Conservation (phyloP, 768 basidiomycete species). For the Podaxis sp. region DNA sequence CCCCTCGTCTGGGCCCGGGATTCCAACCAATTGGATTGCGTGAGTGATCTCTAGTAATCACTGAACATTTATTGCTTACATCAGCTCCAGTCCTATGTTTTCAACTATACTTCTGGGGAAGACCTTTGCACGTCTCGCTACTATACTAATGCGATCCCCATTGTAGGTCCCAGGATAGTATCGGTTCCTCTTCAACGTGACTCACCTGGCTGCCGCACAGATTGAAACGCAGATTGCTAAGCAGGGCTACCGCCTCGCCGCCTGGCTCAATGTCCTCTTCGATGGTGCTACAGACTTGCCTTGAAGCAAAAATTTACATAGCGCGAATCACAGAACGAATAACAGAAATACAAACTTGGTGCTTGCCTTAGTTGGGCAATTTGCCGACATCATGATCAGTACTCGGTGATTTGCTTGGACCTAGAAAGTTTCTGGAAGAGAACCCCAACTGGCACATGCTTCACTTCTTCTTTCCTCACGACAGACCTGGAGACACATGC, state of each 20-base stretch:
- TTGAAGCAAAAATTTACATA: constrained; percentile 21
- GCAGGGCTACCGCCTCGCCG: constrained; percentile 47
- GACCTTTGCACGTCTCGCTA: constrained; percentile 48
- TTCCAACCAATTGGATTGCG: constrained; percentile 45
- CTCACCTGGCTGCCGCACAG: constrained; percentile 18
- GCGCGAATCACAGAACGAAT: neutral
- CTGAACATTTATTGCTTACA: neutral
- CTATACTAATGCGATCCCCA: constrained; percentile 33
- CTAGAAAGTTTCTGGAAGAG: neutral
- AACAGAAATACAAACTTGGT: neutral
- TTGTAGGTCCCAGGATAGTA: constrained; percentile 25
- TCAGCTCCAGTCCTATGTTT: constrained; percentile 38
- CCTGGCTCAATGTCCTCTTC: constrained; percentile 51
- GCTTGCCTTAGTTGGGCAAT: neutral
- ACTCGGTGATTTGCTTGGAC: neutral
- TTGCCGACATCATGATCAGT: neutral
- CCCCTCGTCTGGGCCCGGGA: constrained; percentile 50
- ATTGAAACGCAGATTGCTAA: constrained; percentile 48
- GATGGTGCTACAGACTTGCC: constrained; percentile 37
- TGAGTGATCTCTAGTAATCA: constrained; percentile 19
- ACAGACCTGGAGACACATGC: neutral
- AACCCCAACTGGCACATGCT: constrained; percentile 1
- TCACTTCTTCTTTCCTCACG: neutral
- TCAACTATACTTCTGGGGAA: constrained; percentile 35
- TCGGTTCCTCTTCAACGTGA: neutral